Conservation (phyloP, 108 stramenopile genomes). For the Cyclotella cryptica region DNA sequence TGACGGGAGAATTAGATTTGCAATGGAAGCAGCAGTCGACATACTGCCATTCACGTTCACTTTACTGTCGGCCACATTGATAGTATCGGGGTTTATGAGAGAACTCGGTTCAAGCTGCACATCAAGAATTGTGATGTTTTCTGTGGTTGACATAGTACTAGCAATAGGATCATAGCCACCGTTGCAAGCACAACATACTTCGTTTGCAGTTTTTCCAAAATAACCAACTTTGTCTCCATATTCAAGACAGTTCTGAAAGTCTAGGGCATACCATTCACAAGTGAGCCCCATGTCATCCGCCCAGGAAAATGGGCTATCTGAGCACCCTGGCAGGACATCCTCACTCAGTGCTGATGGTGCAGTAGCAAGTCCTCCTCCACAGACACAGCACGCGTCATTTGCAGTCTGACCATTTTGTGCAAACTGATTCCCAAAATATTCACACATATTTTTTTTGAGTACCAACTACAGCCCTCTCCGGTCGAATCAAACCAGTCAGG, state of each 20-base stretch:
- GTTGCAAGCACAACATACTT: slow-evolving; percentile 21
- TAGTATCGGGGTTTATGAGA: too few species aligned
- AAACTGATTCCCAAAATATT: neutral
- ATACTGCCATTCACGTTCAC: too few species aligned
- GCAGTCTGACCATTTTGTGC: slow-evolving; percentile 12
- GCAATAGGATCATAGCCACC: slow-evolving; percentile 4
- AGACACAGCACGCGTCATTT: slow-evolving; percentile 26
- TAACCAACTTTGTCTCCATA: slow-evolving; percentile 13
- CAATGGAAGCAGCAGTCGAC: too few species aligned
- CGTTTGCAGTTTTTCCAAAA: slow-evolving; percentile 20
- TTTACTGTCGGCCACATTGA: too few species aligned
- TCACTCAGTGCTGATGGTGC: neutral
- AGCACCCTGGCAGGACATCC: slow-evolving; percentile 4
- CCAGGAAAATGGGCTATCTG: slow-evolving; percentile 7
- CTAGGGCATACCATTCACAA: slow-evolving; percentile 16
- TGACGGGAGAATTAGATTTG: too few species aligned
- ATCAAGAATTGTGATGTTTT: too few species aligned
- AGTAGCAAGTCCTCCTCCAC: slow-evolving; percentile 18
- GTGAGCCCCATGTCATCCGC: neutral
- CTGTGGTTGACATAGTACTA: neutral
- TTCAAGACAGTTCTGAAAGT: slow-evolving; percentile 13
- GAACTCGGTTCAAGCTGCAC: too few species aligned
- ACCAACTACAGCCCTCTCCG: slow-evolving; percentile 19
- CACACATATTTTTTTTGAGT: neutral
- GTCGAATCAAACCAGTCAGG: slow-evolving; percentile 16